phyloP scores from a whole-genome alignment of 352 stramenopile species.

The Phytophthora brassicae region DNA sequence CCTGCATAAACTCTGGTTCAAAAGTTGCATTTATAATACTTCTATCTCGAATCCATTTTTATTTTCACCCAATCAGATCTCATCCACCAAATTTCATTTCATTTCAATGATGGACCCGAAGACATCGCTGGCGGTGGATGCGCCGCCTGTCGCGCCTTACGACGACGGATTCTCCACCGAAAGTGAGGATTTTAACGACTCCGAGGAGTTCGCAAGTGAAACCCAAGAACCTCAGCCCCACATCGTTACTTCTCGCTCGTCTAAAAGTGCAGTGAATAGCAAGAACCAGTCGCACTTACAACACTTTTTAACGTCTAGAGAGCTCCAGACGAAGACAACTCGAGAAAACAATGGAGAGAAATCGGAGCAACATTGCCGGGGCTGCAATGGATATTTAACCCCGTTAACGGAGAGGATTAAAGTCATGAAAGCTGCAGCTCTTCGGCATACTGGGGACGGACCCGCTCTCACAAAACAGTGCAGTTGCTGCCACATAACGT shows the following conservation, averaged over 20 bases:
- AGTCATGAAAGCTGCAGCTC: slow-evolving; percentile 8
- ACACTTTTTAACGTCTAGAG: neutral
- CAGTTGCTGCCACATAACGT: slow-evolving; percentile 18
- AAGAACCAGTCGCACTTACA: slow-evolving; percentile 13
- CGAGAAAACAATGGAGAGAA: neutral
- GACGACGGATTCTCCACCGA: slow-evolving; percentile 39
- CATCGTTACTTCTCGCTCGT: neutral
- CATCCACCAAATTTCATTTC: neutral
- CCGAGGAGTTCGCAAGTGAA: neutral
- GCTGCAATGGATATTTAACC: slow-evolving; percentile 15
- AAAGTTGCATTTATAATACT: no score
- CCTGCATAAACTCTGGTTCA: no score
- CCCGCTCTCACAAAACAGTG: slow-evolving; percentile 13
- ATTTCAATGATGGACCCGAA: slow-evolving; percentile 18
- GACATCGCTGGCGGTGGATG: slow-evolving; percentile 20
- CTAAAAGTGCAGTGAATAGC: neutral
- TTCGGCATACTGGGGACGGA: neutral
- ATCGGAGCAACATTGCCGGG: slow-evolving; percentile 9
- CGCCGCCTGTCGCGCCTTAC: slow-evolving; percentile 16
- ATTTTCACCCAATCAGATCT: slow-evolving; percentile 12
- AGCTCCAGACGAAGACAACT: neutral
- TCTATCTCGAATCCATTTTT: no score
- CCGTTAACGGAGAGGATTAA: slow-evolving; percentile 15
- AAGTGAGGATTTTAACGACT: slow-evolving; percentile 24
- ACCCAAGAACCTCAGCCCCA: neutral